phyloP scores from a whole-genome alignment of 345 rosid genomes.

The Geranium rotundifolium region DNA sequence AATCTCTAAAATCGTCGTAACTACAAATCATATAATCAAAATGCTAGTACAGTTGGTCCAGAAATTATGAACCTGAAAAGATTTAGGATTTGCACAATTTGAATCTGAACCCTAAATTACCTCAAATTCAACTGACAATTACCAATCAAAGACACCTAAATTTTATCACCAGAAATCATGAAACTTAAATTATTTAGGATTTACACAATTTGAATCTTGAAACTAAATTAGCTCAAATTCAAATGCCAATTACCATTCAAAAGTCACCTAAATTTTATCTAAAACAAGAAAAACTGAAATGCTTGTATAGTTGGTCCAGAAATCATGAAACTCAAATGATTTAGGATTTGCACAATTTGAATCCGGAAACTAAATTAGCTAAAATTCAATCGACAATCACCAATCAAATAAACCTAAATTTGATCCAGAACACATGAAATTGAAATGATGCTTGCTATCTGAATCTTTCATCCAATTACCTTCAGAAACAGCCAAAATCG shows the following conservation, averaged over 20 bases:
- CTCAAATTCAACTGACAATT: not conserved
- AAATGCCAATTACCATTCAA: not conserved
- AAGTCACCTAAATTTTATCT: not conserved
- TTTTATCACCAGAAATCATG: too few relatives aligned
- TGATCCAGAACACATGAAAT: not conserved
- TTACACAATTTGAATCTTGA: not conserved
- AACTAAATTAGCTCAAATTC: too few relatives aligned
- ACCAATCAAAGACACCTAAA: not conserved
- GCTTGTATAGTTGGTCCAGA: too few relatives aligned
- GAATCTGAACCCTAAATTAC: too few relatives aligned
- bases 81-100: too few relatives aligned
- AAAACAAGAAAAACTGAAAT: not conserved
- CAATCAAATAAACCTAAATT: not conserved
- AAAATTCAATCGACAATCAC: not conserved
- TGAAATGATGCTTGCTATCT: not conserved
- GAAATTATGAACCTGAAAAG: too few relatives aligned
- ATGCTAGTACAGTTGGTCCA: not conserved
- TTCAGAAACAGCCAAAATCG: too few relatives aligned
- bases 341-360: too few relatives aligned
- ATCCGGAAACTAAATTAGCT: too few relatives aligned
- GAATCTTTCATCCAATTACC: too few relatives aligned
- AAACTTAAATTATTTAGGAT: not conserved
- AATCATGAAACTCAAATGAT: too few relatives aligned
- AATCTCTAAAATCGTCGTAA: constrained; percentile 20
- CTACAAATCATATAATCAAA: not conserved